Conservation (phyloP, 352 stramenopile genomes). For the Halophytophthora polymorphica region DNA sequence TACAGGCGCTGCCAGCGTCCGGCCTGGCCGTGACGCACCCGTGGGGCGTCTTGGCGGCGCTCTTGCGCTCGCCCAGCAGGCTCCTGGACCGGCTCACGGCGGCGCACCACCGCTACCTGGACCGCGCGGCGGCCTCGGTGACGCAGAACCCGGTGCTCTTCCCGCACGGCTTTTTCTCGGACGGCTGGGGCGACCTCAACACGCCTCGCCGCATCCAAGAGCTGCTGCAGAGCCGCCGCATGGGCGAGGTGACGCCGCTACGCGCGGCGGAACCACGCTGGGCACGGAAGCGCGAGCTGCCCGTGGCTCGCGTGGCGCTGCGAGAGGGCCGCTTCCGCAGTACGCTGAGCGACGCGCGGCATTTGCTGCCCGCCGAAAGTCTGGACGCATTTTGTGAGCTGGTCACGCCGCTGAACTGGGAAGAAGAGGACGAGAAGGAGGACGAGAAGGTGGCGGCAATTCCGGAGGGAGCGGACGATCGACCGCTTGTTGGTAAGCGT, state of each 20-base stretch:
- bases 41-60: constrained; percentile 49
- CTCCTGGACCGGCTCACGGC: constrained; percentile 58
- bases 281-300: constrained; percentile 20
- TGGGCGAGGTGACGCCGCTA: constrained; percentile 51
- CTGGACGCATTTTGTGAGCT: constrained; percentile 64
- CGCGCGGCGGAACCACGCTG: constrained; percentile 27
- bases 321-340: constrained; percentile 54
- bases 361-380: constrained; percentile 56
- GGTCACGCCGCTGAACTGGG: constrained; percentile 60
- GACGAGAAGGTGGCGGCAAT: constrained; percentile 2
- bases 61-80: constrained; percentile 58
- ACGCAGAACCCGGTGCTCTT: constrained; percentile 78
- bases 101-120: constrained; percentile 66
- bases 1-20: constrained; percentile 12
- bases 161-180: constrained; percentile 74
- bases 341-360: constrained; percentile 52
- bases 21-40: constrained; percentile 38
- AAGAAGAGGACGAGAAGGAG: constrained; percentile 5
- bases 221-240: constrained; percentile 59
- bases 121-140: constrained; percentile 59
- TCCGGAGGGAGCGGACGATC: constrained; percentile 19
- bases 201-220: constrained; percentile 50
- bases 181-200: constrained; percentile 75
- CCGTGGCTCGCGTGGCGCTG: constrained; percentile 34
- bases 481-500: constrained; percentile 41